Evolutionary conservation across 345 rosid genomes (phyloP), one percentile per base, ranked within the genome.

Genomic region (Corchorus capsularis): DNA sequence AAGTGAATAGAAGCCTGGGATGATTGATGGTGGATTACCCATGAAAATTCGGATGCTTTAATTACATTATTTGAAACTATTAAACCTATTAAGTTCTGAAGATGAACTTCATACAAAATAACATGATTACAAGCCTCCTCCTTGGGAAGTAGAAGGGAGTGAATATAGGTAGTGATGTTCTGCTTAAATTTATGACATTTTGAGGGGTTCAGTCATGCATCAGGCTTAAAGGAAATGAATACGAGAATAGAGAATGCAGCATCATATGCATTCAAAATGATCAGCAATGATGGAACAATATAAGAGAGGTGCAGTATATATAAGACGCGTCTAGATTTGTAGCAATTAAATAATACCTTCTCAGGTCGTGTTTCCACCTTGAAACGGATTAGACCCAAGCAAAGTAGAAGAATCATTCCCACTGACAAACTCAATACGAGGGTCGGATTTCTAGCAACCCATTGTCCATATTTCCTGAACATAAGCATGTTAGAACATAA

Each of bases 311-410:
- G 59, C 43, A 64, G 17, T 39, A 56, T 49, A 72, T 68, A 79
- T 22, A 71, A 66, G 56, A 52, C 60, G 20, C 47, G 56, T 6
- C 63, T 8, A 75, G 57, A 20, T 39, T 50, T 4, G 15, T 32
- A 75, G 47, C 32, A 37, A 63, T 27, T 27, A 62, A 68, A 73
- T 32, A 19, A 39, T 87, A 96, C 99, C 94, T 96, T 96, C 83
- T 91, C 97, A 66, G 99, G 99, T 63, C 94, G 85, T 64, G 99
- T 96, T 87, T 96, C 99, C 76, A 96, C 99, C 89, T 93, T 88
- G 85, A 93, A 93, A 52, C 86, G 96, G 78, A 96, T 75, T 45
- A 96, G 83, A 77, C 98, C 99, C 54, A 96, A 68, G 80, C 98
- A 96, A 81, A 92, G 98, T 32, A 93, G 81, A 81, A 96, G 93